Evolutionary conservation across 1,139 yeast species (phyloP), one percentile per base, ranked within the genome.

Genomic region (Kodamaea anthophila): DNA sequence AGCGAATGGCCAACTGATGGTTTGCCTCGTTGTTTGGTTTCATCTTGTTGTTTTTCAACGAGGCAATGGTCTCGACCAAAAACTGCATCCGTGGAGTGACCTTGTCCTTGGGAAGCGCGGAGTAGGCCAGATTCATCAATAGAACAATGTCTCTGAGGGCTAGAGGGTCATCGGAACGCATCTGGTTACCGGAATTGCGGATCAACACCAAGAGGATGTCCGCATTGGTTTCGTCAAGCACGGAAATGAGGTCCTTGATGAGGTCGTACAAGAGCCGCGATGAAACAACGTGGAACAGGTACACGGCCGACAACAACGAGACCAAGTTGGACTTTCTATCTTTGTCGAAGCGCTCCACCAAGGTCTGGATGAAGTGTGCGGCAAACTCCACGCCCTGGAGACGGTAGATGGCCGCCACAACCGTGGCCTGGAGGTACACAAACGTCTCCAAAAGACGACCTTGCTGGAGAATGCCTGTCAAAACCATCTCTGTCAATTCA

Each of bases 381-480:
- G 96, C 97, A 54, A 87, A 83, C 40, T 86, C 96, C 20, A 80
- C 75, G 12, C 98, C 98, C 47, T 84, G 82, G 7, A 77, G 48
- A 38, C 83, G 70, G 56, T 83, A 87, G 16, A 91, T 53, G 1
- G 95, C 82, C 11, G 79, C 78, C 3, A 80, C 73, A 9, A 87
- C 65, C 5, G 87, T 79, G 1, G 96, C 84, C 55, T 88, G 91
- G 24, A 85, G 65, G 40, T 83, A 71, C 22, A 88, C 75, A 53
- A 86, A 86, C 3, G 82, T 73, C 41, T 88, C 97, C 25, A 85
- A 60, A 27, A 87, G 58, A 35, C 79, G 65, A 3, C 46, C 81
- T 35, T 83, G 86, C 24, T 74, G 66, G 5, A 72, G 53, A n/a
- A 87, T 70, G 39, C 86, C 74, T 22, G 79, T 84, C 32, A 85